These are phyloP conservation scores for Lodderomyces oxycetoniae DNA, from an alignment of 1,139 yeast species.

Conservation along the genomic window DNA sequence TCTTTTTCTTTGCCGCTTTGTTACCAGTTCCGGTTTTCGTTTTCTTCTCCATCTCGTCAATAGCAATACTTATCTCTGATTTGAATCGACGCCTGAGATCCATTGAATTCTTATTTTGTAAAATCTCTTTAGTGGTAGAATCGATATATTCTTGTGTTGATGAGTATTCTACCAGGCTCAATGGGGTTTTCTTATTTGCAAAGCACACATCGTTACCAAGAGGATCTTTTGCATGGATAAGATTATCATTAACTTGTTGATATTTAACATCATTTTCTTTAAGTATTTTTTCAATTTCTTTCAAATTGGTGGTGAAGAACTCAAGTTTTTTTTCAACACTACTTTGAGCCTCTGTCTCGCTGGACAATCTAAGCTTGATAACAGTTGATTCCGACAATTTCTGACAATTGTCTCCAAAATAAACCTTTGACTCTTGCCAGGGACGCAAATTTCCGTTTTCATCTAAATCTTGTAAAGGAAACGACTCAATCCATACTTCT, in stretches of 20 bases:
- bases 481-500: constrained; percentile 69
- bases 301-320: constrained; percentile 51
- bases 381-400: constrained; percentile 30
- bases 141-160: constrained; percentile 26
- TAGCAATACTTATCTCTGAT: constrained; percentile 3
- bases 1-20: constrained; percentile 29
- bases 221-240: constrained; percentile 46
- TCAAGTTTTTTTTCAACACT: constrained; percentile 30
- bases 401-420: constrained; percentile 46
- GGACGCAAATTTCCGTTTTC: constrained; percentile 48
- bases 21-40: constrained; percentile 9
- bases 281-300: constrained; percentile 32
- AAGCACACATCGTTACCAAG: constrained; percentile 51
- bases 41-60: constrained; percentile 11
- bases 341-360: constrained; percentile 21
- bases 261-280: constrained; percentile 16
- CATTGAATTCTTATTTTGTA: constrained; percentile 1
- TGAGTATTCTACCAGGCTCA: constrained; percentile 25
- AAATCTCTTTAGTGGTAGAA: constrained; percentile 11
- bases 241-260: constrained; percentile 14
- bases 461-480: constrained; percentile 53
- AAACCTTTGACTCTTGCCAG: constrained; percentile 51
- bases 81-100: constrained; percentile 2
- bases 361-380: constrained; percentile 53
- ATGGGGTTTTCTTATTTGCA: constrained; percentile 29